phyloP scores from a whole-genome alignment of 2,329 filamentous ascomycete genomes.

The Colletotrichum horii region DNA sequence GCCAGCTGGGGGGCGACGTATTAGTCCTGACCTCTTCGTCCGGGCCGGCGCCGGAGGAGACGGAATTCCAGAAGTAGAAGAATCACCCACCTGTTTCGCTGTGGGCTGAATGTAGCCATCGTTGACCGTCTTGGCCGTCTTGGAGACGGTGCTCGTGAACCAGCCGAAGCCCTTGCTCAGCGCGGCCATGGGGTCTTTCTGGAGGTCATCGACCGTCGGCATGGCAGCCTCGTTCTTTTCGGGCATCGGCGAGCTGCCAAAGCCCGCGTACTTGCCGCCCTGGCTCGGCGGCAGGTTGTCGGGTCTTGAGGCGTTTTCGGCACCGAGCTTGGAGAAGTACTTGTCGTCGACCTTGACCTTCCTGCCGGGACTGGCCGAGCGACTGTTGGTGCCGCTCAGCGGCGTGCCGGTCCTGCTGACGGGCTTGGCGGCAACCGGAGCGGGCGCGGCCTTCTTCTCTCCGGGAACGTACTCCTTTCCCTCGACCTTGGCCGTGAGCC shows the following conservation, averaged over 20 bases:
- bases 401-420: conserved; percentile 45
- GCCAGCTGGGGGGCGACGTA: conserved; percentile 62
- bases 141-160: conserved; percentile 86
- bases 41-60: background rate
- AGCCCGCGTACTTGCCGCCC: conserved; percentile 90
- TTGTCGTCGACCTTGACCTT: conserved; percentile 77
- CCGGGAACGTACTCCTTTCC: conserved; percentile 83
- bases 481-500: conserved; percentile 86
- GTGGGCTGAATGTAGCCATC: conserved; percentile 92
- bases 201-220: conserved; percentile 83
- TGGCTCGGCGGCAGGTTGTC: conserved; percentile 82
- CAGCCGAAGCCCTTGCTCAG: conserved; percentile 93
- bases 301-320: conserved; percentile 78
- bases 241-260: conserved; percentile 77
- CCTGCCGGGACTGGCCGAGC: conserved; percentile 46
- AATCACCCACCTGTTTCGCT: conserved; percentile 74
- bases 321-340: conserved; percentile 87
- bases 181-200: conserved; percentile 87
- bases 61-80: conserved; percentile 20
- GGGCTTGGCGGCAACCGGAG: conserved; percentile 32
- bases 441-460: conserved; percentile 57
- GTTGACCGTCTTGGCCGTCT: conserved; percentile 90
- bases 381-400: conserved; percentile 42
- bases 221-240: conserved; percentile 51
- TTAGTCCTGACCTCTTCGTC: conserved; percentile 26